Evolutionary conservation across 306 rosid genomes (phyloP).

Genomic region (Datisca glomerata): DNA sequence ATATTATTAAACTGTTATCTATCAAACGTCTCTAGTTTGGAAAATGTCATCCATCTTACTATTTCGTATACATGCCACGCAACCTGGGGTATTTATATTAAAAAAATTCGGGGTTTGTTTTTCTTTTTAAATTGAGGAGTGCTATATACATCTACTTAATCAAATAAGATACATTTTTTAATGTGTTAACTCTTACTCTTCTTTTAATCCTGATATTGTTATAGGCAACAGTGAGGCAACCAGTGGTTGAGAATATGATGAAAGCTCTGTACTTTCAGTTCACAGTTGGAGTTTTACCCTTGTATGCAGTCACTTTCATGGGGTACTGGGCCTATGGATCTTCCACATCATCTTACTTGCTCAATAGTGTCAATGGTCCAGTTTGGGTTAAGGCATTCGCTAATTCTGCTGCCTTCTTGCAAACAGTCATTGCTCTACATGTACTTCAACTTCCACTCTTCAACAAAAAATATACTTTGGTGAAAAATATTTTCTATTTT

Average conservation of each 20-base stretch:
- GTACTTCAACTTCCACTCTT: conserved; percentile 27
- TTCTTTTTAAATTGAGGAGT: no score
- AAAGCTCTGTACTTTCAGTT: conserved; percentile 84
- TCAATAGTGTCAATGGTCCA: conserved; percentile 70
- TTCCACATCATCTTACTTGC: conserved; percentile 53
- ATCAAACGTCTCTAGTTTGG: no score
- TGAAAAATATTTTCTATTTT: no score
- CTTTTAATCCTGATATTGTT: no score
- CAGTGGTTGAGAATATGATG: conserved; percentile 87
- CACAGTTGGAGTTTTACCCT: conserved; percentile 65
- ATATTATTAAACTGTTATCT: no score
- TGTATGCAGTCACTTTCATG: conserved; percentile 62
- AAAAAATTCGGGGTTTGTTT: no score
- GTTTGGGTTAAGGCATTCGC: conserved; percentile 67
- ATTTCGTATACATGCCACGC: no score
- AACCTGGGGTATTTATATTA: no score
- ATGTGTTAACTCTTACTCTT: no score
- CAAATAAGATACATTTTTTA: no score
- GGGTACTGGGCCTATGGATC: conserved; percentile 99
- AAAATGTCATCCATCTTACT: no score
- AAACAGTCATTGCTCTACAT: conserved; percentile 80
- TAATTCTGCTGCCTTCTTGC: conserved; percentile 74
- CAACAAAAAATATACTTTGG: neutral
- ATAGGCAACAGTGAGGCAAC: conserved; percentile 89
- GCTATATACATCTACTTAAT: no score